Evolutionary conservation across 1,139 yeast species (phyloP).

Genomic region (Suhomyces coccinellae): DNA sequence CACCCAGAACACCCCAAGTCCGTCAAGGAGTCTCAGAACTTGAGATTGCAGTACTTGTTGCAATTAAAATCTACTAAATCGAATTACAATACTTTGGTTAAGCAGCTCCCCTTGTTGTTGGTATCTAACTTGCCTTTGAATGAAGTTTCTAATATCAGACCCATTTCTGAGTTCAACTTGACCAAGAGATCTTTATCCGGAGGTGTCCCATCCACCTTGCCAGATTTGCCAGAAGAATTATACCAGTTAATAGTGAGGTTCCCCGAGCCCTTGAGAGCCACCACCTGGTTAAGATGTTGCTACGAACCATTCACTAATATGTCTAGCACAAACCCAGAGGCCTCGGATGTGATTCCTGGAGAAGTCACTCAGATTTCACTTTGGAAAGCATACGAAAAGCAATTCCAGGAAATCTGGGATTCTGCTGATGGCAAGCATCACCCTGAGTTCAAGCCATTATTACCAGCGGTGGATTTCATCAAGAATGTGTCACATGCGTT

Average conservation of each 20-base stretch:
- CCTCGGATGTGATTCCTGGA: conserved; percentile 42
- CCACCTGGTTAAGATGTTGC: conserved; percentile 92
- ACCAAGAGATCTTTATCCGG: conserved; percentile 37
- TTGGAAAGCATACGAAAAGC: conserved; percentile 93
- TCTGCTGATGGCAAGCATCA: conserved; percentile 30
- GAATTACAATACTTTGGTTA: conserved; percentile 50
- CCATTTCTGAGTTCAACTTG: conserved; percentile 27
- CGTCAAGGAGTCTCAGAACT: conserved; percentile 34
- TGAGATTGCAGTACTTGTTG: conserved; percentile 34
- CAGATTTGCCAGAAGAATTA: conserved; percentile 58
- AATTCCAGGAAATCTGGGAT: conserved; percentile 55
- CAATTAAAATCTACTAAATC: conserved; percentile 31
- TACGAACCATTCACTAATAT: conserved; percentile 58
- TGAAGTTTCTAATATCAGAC: conserved; percentile 22
- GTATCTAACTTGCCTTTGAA: conserved; percentile 26
- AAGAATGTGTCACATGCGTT: conserved; percentile 91
- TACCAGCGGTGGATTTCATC: conserved; percentile 96
- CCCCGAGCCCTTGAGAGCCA: conserved; percentile 88
- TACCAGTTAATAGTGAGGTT: conserved; percentile 60
- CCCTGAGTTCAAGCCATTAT: conserved; percentile 55
- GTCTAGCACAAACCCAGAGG: conserved; percentile 25
- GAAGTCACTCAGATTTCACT: conserved; percentile 94
- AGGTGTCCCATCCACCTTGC: conserved; percentile 58
- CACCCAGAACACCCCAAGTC: conserved; percentile 33
- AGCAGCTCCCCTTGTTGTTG: conserved; percentile 64